phyloP scores from a whole-genome alignment of 2,329 filamentous ascomycete genomes.

The Rutstroemia sp. region DNA sequence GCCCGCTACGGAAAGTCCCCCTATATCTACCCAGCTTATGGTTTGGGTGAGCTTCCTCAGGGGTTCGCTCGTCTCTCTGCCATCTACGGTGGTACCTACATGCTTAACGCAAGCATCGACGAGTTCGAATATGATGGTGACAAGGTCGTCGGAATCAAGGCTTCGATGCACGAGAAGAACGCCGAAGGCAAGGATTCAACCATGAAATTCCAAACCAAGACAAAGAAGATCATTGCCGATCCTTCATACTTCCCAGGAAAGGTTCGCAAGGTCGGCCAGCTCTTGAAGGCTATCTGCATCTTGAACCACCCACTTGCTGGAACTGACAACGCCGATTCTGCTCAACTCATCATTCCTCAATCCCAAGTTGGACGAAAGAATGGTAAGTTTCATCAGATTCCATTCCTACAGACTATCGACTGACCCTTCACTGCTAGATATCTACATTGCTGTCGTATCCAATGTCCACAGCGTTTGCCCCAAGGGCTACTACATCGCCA shows the following conservation, averaged over 20 bases:
- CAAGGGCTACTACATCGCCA: constrained; percentile 98
- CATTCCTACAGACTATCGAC: constrained; percentile 5
- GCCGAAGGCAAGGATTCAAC: constrained; percentile 45
- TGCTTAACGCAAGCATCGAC: constrained; percentile 93
- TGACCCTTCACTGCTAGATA: constrained; percentile 47
- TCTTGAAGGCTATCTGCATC: constrained; percentile 95
- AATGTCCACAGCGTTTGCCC: constrained; percentile 97
- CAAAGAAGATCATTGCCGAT: constrained; percentile 91
- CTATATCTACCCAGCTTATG: constrained; percentile 98
- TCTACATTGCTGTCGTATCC: constrained; percentile 94
- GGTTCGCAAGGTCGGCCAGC: constrained; percentile 77
- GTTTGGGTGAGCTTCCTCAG: constrained; percentile 92
- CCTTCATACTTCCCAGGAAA: constrained; percentile 94
- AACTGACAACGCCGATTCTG: constrained; percentile 81
- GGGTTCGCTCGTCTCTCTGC: constrained; percentile 95
- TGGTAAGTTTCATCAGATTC: constrained; percentile 31
- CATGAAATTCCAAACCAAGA: constrained; percentile 95
- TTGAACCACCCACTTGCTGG: constrained; percentile 89
- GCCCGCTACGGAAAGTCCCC: constrained; percentile 96
- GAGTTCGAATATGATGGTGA: constrained; percentile 78
- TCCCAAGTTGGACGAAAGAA: constrained; percentile 96
- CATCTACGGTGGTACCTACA: constrained; percentile 98
- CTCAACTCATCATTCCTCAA: constrained; percentile 95
- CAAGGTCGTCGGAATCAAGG: constrained; percentile 93
- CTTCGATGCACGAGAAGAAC: constrained; percentile 87